phyloP scores from a whole-genome alignment of 2,329 filamentous ascomycete genomes.

The Colletotrichum lentis region DNA sequence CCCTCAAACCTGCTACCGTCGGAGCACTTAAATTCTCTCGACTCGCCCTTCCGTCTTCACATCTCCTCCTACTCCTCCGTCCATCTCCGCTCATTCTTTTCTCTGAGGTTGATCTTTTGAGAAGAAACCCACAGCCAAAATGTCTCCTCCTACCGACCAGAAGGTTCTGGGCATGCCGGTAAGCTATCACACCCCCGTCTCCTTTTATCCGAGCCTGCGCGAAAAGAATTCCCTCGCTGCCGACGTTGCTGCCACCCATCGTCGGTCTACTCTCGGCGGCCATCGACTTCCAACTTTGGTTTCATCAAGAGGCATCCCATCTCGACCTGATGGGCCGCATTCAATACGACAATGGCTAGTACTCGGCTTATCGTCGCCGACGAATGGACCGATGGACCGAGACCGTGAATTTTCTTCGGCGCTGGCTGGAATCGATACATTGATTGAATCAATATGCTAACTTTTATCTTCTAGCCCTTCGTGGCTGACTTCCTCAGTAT shows the following conservation, averaged over 20 bases:
- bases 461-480: slow-evolving; percentile 74
- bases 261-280: not conserved
- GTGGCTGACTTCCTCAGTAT: slow-evolving; percentile 98
- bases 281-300: slow-evolving; percentile 23
- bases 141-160: slow-evolving; percentile 63
- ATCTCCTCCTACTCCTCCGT: slow-evolving; percentile 52
- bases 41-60: slow-evolving; percentile 50
- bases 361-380: slow-evolving; percentile 17
- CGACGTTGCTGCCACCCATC: slow-evolving; percentile 39
- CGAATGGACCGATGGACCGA: not conserved
- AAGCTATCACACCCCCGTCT: slow-evolving; percentile 49
- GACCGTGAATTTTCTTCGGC: not conserved
- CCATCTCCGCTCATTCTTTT: slow-evolving; percentile 71
- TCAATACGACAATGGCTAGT: slow-evolving; percentile 13
- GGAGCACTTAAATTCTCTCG: slow-evolving; percentile 45
- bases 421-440: not conserved
- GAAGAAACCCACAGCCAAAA: slow-evolving; percentile 55
- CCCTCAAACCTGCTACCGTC: slow-evolving; percentile 55
- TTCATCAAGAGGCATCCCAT: not conserved
- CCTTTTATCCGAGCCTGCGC: slow-evolving; percentile 38
- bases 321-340: not conserved
- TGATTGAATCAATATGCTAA: slow-evolving; percentile 45
- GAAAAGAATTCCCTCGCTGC: slow-evolving; percentile 42
- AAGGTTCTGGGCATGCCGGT: slow-evolving; percentile 74
- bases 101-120: slow-evolving; percentile 57